phyloP scores from a whole-genome alignment of 306 rosid genomes.

The Comarum palustre region DNA sequence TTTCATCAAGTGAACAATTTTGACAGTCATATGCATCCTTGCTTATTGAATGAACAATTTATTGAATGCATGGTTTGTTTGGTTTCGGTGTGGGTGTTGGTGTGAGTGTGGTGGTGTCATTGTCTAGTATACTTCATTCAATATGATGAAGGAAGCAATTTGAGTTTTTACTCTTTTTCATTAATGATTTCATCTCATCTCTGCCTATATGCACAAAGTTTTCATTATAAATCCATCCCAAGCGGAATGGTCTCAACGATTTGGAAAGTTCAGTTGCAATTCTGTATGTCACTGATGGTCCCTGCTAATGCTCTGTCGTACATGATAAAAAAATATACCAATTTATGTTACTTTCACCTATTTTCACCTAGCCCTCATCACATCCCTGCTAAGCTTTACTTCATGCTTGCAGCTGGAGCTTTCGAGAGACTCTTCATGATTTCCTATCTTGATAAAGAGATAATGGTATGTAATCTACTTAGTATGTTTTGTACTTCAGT shows the following conservation, averaged over 20 bases:
- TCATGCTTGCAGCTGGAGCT: conserved; percentile 62
- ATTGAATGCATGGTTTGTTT: not conserved
- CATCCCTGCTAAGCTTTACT: conserved; percentile 21
- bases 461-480: conserved; percentile 63
- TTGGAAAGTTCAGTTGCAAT: not conserved
- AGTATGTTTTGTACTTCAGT: conserved; percentile 12
- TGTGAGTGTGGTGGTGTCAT: not conserved
- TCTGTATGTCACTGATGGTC: not conserved
- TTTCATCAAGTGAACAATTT: not conserved
- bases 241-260: not conserved
- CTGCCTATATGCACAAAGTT: not conserved
- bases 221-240: conserved; percentile 14
- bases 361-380: not conserved
- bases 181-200: not conserved
- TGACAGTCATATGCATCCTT: not conserved
- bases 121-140: not conserved
- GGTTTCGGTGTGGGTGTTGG: not conserved
- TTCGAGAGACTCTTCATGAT: conserved; percentile 83
- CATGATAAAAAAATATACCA: not conserved
- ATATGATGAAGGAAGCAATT: not conserved
- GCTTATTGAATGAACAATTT: not conserved
- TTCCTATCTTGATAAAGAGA: conserved; percentile 92
- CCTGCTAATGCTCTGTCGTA: not conserved
- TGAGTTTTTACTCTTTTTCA: too few relatives aligned
- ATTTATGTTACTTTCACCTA: not conserved